Conservation (phyloP, 192 early-diverging fungal genomes). For the Coemansia sp. region DNA sequence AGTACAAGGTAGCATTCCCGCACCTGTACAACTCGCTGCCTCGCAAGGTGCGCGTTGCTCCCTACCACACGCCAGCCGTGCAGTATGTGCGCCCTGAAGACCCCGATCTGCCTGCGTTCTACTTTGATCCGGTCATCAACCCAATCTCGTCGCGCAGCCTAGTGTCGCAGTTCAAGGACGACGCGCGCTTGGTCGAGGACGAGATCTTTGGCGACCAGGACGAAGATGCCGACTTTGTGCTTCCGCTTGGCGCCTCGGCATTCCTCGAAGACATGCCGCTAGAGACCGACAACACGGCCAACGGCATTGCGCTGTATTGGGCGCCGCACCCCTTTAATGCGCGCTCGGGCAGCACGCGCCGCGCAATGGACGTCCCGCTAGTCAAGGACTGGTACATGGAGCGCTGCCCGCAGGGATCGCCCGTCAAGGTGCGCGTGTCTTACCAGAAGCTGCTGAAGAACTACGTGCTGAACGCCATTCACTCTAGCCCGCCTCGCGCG, state of each 20-base stretch:
- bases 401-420: conserved; percentile 89
- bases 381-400: conserved; percentile 99
- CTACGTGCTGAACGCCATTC: conserved; percentile 91
- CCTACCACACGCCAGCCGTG: conserved; percentile 93
- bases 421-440: conserved; percentile 98
- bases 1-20: conserved; percentile 99
- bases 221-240: conserved; percentile 69
- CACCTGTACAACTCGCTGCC: conserved; percentile 98
- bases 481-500: conserved; percentile 86
- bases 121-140: conserved; percentile 96
- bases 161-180: conserved; percentile 69
- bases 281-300: conserved; percentile 92
- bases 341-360: conserved; percentile 85
- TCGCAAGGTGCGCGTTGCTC: conserved; percentile 86
- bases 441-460: conserved; percentile 98
- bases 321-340: conserved; percentile 97
- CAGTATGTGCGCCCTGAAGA: conserved; percentile 90
- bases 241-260: conserved; percentile 76
- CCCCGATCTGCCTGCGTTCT: conserved; percentile 96
- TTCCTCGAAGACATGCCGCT: conserved; percentile 79
- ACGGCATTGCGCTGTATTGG: conserved; percentile 95
- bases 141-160: conserved; percentile 72
- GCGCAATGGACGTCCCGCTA: conserved; percentile 92
- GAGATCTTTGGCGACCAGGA: conserved; percentile 75
- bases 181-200: conserved; percentile 71